Conservation (phyloP, 1,139 yeast genomes). For the Pichia sp. region DNA sequence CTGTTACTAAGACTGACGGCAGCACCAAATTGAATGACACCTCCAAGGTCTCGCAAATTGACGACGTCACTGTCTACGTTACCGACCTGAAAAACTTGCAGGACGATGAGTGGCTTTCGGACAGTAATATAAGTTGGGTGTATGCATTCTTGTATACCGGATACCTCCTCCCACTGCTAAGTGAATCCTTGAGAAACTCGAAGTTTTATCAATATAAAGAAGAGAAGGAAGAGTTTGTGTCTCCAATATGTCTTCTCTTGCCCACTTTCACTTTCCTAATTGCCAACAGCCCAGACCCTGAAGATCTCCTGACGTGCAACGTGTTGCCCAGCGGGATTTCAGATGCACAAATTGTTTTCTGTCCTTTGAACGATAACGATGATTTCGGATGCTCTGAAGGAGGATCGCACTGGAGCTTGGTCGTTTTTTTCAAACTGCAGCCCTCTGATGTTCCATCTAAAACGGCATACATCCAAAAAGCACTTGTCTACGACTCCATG, state of each 20-base stretch:
- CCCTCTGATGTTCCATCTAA: slow-evolving; percentile 21
- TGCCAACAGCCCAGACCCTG: slow-evolving; percentile 31
- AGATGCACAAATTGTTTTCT: slow-evolving; percentile 40
- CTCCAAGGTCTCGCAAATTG: slow-evolving; percentile 46
- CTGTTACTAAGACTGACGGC: not conserved
- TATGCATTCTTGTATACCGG: slow-evolving; percentile 52
- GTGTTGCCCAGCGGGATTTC: slow-evolving; percentile 40
- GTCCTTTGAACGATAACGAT: slow-evolving; percentile 51
- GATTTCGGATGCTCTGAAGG: slow-evolving; percentile 45
- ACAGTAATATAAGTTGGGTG: slow-evolving; percentile 60
- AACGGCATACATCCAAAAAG: slow-evolving; percentile 24
- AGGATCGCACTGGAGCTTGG: slow-evolving; percentile 55
- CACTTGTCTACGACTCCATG: slow-evolving; percentile 45
- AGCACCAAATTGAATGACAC: slow-evolving; percentile 34
- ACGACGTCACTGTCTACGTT: slow-evolving; percentile 42
- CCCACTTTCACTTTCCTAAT: slow-evolving; percentile 33
- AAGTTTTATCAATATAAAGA: slow-evolving; percentile 17
- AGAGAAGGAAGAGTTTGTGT: slow-evolving; percentile 11
- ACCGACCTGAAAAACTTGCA: slow-evolving; percentile 43
- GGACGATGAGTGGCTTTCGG: slow-evolving; percentile 69
- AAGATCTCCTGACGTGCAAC: slow-evolving; percentile 29
- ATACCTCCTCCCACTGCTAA: slow-evolving; percentile 27
- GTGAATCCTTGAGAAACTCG: slow-evolving; percentile 22
- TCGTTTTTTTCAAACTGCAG: slow-evolving; percentile 37
- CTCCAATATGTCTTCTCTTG: slow-evolving; percentile 26